Evolutionary conservation across 2,329 filamentous ascomycete genomes (phyloP).

Genomic region (Beauveria asiatica): DNA sequence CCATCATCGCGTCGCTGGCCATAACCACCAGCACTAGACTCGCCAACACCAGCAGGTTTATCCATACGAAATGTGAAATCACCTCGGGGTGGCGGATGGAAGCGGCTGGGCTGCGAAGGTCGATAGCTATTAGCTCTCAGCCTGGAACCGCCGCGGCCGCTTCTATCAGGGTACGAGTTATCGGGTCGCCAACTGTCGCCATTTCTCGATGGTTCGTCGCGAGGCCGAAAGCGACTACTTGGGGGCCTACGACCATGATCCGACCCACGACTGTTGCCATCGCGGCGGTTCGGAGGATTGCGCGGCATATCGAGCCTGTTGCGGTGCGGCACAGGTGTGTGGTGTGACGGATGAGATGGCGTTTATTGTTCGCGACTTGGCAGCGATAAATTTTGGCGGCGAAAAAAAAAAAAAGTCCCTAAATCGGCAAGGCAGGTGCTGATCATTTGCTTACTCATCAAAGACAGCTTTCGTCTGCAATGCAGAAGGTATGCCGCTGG

Average conservation of each 20-base stretch:
- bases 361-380: background rate
- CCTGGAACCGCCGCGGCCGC: background rate
- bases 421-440: background rate
- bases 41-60: slow-evolving; percentile 40
- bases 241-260: slow-evolving; percentile 1
- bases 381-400: background rate
- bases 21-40: slow-evolving; percentile 17
- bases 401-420: slow-evolving; percentile 5
- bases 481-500: too few relatives aligned
- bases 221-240: slow-evolving; percentile 1
- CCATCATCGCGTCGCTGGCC: slow-evolving; percentile 16
- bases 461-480: background rate
- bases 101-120: slow-evolving; percentile 19
- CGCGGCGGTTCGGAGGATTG: slow-evolving; percentile 5
- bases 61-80: slow-evolving; percentile 51
- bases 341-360: background rate
- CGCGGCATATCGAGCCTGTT: slow-evolving; percentile 5
- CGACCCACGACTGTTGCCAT: background rate
- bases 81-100: slow-evolving; percentile 28
- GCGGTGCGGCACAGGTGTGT: background rate
- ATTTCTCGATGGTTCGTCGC: background rate
- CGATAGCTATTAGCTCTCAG: background rate
- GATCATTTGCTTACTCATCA: slow-evolving; percentile 10
- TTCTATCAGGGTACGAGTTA: background rate
- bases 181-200: slow-evolving; percentile 12